Percentiles rank a stretch among this genome's conserved stretches.
These are phyloP conservation scores for Solanum paucissectum DNA, from an alignment of 257 asterid species.

Conservation along the genomic window DNA sequence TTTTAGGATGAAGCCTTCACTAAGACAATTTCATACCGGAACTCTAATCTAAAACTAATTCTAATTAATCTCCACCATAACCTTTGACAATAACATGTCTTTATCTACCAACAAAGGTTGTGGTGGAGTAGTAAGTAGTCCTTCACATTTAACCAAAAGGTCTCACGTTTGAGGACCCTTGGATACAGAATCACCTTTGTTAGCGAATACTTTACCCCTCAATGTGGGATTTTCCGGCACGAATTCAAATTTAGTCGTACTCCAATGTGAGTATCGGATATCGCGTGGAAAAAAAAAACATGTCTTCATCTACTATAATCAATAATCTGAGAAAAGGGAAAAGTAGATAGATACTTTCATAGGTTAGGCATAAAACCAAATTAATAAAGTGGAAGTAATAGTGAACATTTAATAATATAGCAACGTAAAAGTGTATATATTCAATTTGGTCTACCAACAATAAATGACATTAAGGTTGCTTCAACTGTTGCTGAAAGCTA, in stretches of 20 bases:
- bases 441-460: neutral
- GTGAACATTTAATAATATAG: neutral
- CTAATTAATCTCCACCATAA: neutral
- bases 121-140: neutral
- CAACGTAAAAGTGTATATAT: neutral
- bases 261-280: too few relatives aligned
- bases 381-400: neutral
- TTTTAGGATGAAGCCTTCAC: neutral
- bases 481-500: neutral
- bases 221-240: accelerated
- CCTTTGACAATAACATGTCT: neutral
- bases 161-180: neutral
- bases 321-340: neutral
- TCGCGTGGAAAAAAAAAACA: neutral
- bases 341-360: neutral
- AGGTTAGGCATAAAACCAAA: neutral
- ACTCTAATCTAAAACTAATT: neutral
- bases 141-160: too few relatives aligned
- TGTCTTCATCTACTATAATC: neutral
- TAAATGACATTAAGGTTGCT: neutral
- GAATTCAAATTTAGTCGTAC: too few relatives aligned
- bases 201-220: too few relatives aligned
- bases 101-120: neutral
- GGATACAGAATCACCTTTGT: too few relatives aligned
- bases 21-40: neutral